These are phyloP conservation scores for Penicillium pancosmium DNA, from an alignment of 495 filamentous ascomycete genomes.

Conservation along the genomic window DNA sequence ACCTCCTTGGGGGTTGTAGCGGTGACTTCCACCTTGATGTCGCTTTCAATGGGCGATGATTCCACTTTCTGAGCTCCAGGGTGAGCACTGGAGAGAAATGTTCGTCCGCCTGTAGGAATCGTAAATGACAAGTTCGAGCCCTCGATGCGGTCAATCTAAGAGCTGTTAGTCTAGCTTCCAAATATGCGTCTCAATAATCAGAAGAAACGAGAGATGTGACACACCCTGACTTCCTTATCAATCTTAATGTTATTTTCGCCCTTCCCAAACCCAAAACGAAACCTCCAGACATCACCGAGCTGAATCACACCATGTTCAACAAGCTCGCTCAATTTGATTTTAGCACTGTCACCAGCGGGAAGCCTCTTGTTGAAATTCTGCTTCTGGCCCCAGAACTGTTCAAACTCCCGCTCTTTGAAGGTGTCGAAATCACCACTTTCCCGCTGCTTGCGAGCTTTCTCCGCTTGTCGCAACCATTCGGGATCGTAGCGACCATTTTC, in stretches of 20 bases:
- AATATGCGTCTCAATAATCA: neutral
- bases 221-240: conserved; percentile 54
- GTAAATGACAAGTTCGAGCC: conserved; percentile 40
- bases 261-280: conserved; percentile 36
- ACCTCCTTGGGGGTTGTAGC: neutral
- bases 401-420: conserved; percentile 66
- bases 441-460: conserved; percentile 62
- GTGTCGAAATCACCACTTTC: conserved; percentile 69
- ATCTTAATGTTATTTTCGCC: conserved; percentile 35
- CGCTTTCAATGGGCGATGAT: neutral
- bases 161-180: conserved; percentile 5
- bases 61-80: neutral
- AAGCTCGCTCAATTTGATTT: conserved; percentile 51
- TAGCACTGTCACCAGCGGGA: conserved; percentile 51
- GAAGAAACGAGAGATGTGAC: conserved; percentile 7
- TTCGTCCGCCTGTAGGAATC: conserved; percentile 48
- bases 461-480: conserved; percentile 68
- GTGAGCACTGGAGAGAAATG: conserved; percentile 32
- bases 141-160: conserved; percentile 43
- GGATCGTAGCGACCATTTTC: conserved; percentile 62
- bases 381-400: conserved; percentile 72
- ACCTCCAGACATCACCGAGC: conserved; percentile 56
- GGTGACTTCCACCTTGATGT: neutral
- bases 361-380: conserved; percentile 44
- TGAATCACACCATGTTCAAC: conserved; percentile 49